Evolutionary conservation across 768 basidiomycete species (phyloP), one percentile per base, ranked within the genome.

Genomic region (Auriscalpium orientale): DNA sequence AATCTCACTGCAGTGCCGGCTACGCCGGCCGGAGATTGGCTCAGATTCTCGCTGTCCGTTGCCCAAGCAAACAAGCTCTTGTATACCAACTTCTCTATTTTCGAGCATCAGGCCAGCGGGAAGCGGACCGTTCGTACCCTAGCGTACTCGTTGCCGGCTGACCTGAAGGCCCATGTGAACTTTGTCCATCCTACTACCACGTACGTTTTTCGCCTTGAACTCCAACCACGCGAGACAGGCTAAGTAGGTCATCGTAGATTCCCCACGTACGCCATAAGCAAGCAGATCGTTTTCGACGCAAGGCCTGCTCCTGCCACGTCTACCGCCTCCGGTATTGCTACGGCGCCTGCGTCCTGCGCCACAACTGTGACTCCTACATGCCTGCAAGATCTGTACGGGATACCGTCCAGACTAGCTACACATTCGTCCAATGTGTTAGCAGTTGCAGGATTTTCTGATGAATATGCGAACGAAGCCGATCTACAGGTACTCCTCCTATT

Each of bases 371-470:
- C 67, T 2, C 70, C 70, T 0, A 56, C 64, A 6, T 72, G 68
- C 43, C 46, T 73, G 4, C 69, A 72, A 51, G 67, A 66, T 7
- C 51, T 72, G 10, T 74, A 72, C 57, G 67, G 69, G 22, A 68
- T 75, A 46, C 71, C 72, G 1, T 58, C 67, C 16, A 67, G 71
- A 1, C 51, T 60, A 1, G 68, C 68, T 2, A 67, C 61, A 0
- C 43, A 66, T 11, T 9, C 48, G 8, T 53, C 59, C 11, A 70
- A 68, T 56, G 48, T 36, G 40, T 56, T 74, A 28, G 68, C 53
- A 9, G 71, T 72, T 35, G 62, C 67, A n/a, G 72, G 71, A 20
- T 54, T 54, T 33, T 15, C 46, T 15, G 53, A 36, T 4, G 57
- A 67, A 51, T 71, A 60, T 34, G 68, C 70, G 9, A 67, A 71